These are phyloP conservation scores for Solanum rostratum DNA, from an alignment of 257 asterid genomes.

Conservation along the genomic window DNA sequence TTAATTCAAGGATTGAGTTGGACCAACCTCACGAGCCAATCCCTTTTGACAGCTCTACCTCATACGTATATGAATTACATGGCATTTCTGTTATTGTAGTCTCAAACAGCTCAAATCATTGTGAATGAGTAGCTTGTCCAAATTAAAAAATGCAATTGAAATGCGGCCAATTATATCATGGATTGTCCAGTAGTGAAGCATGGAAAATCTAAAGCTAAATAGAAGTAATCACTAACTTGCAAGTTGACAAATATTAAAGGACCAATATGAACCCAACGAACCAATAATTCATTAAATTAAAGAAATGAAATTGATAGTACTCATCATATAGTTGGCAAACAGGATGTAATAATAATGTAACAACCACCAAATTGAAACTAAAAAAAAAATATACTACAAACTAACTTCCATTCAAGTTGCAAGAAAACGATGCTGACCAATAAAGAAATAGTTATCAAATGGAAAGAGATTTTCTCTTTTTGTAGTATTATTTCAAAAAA, in stretches of 20 bases:
- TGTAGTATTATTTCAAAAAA: background rate
- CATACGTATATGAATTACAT: too few species aligned
- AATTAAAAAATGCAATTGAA: background rate
- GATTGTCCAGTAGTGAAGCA: background rate
- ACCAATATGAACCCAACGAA: background rate
- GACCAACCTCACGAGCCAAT: too few species aligned
- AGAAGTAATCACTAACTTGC: background rate
- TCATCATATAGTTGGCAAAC: background rate
- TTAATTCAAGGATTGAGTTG: too few species aligned
- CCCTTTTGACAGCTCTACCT: too few species aligned
- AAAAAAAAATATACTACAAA: background rate
- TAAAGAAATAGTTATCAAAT: background rate
- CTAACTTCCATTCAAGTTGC: background rate
- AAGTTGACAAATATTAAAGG: background rate
- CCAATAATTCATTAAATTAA: background rate
- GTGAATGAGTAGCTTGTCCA: background rate
- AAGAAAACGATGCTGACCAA: background rate
- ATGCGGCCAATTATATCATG: background rate
- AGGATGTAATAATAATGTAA: background rate
- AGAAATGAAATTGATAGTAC: background rate
- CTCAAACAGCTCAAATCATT: background rate
- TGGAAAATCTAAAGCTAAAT: background rate
- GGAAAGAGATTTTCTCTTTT: background rate
- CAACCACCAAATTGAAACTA: background rate
- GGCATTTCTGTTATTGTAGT: background rate